Evolutionary conservation across 805 yeast genomes (phyloP).

Genomic region (Wickerhamiella cacticola): DNA sequence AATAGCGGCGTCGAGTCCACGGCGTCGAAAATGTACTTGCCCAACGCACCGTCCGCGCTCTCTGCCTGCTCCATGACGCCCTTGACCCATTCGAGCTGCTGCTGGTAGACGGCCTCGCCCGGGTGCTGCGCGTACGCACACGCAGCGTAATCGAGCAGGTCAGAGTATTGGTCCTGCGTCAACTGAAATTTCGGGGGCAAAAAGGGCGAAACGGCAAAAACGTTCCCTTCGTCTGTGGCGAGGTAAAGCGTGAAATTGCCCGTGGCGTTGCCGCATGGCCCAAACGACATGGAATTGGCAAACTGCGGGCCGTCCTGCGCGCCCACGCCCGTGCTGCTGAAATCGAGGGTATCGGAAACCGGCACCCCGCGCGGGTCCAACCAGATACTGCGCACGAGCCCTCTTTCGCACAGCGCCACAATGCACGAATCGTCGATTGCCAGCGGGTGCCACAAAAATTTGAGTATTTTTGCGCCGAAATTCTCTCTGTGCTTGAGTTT

Average conservation of each 20-base stretch:
- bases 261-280: conserved; percentile 27
- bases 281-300: conserved; percentile 36
- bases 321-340: neutral
- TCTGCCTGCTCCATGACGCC: neutral
- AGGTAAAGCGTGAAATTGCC: conserved; percentile 46
- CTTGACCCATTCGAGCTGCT: conserved; percentile 14
- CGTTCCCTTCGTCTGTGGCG: conserved; percentile 43
- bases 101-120: conserved; percentile 15
- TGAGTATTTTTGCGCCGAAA: conserved; percentile 12
- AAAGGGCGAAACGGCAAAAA: conserved; percentile 54
- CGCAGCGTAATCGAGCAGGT: conserved; percentile 44
- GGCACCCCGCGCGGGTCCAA: conserved; percentile 21
- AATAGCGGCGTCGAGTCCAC: conserved; percentile 8
- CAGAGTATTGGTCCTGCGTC: conserved; percentile 32
- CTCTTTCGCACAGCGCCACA: conserved; percentile 33
- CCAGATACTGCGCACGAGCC: conserved; percentile 17
- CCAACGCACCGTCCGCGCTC: too few species aligned
- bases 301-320: conserved; percentile 18
- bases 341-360: conserved; percentile 18
- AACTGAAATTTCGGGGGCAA: conserved; percentile 38
- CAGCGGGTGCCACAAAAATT: conserved; percentile 36
- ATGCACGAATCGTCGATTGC: conserved; percentile 36
- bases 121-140: conserved; percentile 41
- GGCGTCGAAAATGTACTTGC: conserved; percentile 8
- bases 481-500: neutral